phyloP scores from a whole-genome alignment of 352 stramenopile genomes.

The Globisporangium cystogenes region DNA sequence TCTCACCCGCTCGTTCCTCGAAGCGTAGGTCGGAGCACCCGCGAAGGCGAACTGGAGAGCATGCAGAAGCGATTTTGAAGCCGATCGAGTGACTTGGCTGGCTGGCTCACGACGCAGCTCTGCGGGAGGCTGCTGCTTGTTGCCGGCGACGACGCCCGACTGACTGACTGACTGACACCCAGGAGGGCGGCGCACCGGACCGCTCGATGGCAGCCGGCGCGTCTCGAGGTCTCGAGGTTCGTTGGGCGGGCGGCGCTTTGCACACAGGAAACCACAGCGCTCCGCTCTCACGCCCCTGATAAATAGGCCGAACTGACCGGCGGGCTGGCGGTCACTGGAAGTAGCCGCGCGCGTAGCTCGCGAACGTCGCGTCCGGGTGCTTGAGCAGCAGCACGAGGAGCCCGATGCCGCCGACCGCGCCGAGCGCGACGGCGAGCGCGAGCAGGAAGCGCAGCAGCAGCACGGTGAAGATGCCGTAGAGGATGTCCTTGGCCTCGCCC shows the following conservation, averaged over 20 bases:
- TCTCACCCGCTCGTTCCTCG: slow-evolving; percentile 43
- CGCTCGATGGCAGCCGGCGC: no score
- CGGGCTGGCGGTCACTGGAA: slow-evolving; percentile 2
- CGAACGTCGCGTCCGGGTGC: slow-evolving; percentile 22
- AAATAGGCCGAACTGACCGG: slow-evolving; percentile 4
- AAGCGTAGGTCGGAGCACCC: slow-evolving; percentile 21
- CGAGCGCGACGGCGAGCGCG: slow-evolving; percentile 27
- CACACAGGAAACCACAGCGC: no score
- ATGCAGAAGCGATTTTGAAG: no score
- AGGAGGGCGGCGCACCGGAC: no score
- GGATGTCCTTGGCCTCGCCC: slow-evolving; percentile 44
- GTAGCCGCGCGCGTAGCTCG: slow-evolving; percentile 18
- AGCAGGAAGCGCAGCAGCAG: slow-evolving; percentile 51
- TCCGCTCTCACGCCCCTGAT: slow-evolving; percentile 1
- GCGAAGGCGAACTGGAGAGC: background rate
- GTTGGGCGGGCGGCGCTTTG: no score
- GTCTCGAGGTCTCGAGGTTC: no score
- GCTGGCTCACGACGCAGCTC: no score
- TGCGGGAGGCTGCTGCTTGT: no score
- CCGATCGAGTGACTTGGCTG: no score
- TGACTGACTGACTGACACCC: no score
- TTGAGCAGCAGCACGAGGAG: slow-evolving; percentile 33
- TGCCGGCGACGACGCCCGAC: no score
- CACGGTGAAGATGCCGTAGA: slow-evolving; percentile 57
- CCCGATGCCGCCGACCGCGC: slow-evolving; percentile 23